Percentiles rank a stretch among this genome's conserved stretches.
Evolutionary conservation across 2,329 filamentous ascomycete genomes (phyloP).

Genomic region (Cryphonectria naterciae): DNA sequence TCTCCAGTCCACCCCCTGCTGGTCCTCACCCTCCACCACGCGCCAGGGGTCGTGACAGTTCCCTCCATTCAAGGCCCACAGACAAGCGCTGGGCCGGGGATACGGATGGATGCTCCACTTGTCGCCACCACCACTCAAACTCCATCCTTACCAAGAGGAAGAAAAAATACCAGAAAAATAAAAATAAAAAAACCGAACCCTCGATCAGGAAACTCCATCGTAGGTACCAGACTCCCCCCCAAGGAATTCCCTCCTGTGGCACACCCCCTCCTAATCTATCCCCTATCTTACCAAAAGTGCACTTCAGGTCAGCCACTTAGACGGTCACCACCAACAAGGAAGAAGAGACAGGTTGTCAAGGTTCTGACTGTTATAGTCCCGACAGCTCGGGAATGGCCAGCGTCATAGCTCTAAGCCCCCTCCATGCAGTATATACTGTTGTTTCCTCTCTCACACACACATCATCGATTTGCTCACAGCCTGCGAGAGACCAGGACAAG

Average conservation of each 20-base stretch:
- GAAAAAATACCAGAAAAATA: not conserved
- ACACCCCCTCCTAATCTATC: no score
- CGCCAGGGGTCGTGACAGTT: not conserved
- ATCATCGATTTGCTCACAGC: slow-evolving; percentile 1
- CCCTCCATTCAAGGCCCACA: slow-evolving; percentile 38
- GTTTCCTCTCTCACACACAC: no score
- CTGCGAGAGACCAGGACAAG: slow-evolving; percentile 27
- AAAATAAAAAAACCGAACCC: not conserved
- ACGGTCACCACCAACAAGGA: not conserved
- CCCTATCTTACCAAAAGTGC: not conserved
- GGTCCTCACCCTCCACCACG: slow-evolving; percentile 1
- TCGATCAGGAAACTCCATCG: not conserved
- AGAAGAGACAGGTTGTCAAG: not conserved
- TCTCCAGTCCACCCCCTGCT: slow-evolving; percentile 24
- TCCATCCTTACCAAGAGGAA: not conserved
- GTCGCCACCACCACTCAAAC: slow-evolving; percentile 19
- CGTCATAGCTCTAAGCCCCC: not conserved
- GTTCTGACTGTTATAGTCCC: slow-evolving; percentile 5
- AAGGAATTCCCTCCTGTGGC: not conserved
- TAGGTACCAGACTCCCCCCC: not conserved
- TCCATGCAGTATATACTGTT: no score
- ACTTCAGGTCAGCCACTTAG: not conserved
- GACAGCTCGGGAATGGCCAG: not conserved
- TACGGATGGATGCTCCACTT: slow-evolving; percentile 5
- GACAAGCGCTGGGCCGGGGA: slow-evolving; percentile 29